Percentiles rank a stretch among this genome's conserved stretches.
Conservation (phyloP, 2,329 filamentous ascomycete genomes). For the Nannizziopsis arthrosporioides region DNA sequence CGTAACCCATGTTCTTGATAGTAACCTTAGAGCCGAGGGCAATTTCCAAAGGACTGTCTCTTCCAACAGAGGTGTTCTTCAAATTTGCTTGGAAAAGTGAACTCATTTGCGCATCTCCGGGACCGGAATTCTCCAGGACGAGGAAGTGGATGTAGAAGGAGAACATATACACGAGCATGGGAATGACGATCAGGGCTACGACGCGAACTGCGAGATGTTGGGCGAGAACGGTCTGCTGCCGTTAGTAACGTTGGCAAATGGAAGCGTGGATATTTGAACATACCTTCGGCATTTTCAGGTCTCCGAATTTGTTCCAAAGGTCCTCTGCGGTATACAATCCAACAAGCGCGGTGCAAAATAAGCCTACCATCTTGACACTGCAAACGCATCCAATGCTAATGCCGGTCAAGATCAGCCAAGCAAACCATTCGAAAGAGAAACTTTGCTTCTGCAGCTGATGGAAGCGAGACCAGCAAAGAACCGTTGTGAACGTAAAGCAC, state of each 20-base stretch:
- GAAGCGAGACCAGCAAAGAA: slow-evolving; percentile 95
- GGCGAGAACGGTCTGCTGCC: slow-evolving; percentile 42
- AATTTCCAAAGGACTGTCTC: slow-evolving; percentile 85
- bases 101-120: slow-evolving; percentile 99
- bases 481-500: slow-evolving; percentile 95
- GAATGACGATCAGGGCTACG: slow-evolving; percentile 76
- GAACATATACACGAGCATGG: slow-evolving; percentile 83
- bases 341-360: slow-evolving; percentile 90
- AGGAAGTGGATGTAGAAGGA: slow-evolving; percentile 93
- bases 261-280: slow-evolving; percentile 3
- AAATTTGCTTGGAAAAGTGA: slow-evolving; percentile 98
- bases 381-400: slow-evolving; percentile 95
- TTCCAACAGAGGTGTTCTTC: slow-evolving; percentile 82
- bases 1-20: slow-evolving; percentile 98
- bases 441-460: slow-evolving; percentile 75
- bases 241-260: not conserved
- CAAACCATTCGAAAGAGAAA: slow-evolving; percentile 85
- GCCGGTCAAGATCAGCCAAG: slow-evolving; percentile 88
- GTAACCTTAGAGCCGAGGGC: slow-evolving; percentile 81
- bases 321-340: slow-evolving; percentile 94
- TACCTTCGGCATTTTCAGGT: slow-evolving; percentile 79
- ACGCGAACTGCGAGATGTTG: slow-evolving; percentile 71
- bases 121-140: slow-evolving; percentile 83
- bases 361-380: slow-evolving; percentile 95
- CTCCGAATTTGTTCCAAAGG: slow-evolving; percentile 95